These are phyloP conservation scores for Aaosphaeria pasadenensis DNA, from an alignment of 2,329 filamentous ascomycete genomes.

Conservation along the genomic window DNA sequence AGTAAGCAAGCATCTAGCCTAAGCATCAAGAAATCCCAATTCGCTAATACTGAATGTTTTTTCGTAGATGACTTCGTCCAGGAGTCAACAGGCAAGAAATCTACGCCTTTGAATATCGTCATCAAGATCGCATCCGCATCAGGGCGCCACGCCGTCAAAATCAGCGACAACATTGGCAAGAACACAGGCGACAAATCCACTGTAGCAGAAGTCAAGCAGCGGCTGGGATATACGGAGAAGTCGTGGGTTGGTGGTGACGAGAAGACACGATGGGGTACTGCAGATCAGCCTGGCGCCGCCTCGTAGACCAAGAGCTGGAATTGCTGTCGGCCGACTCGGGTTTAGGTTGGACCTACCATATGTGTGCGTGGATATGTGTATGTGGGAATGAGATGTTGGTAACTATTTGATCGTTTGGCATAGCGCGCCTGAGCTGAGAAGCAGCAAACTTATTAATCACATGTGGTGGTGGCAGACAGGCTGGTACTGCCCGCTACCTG, in stretches of 20 bases:
- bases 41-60: neutral
- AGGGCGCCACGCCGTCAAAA: constrained; percentile 83
- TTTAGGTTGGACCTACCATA: neutral
- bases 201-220: constrained; percentile 78
- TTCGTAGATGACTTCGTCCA: constrained; percentile 74
- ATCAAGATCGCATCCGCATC: constrained; percentile 90
- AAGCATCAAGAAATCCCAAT: too few relatives aligned
- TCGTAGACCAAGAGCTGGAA: constrained; percentile 2
- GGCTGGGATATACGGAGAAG: constrained; percentile 82
- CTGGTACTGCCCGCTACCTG: too few relatives aligned
- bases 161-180: constrained; percentile 84
- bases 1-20: constrained; percentile 46
- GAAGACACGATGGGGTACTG: constrained; percentile 71
- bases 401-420: too few relatives aligned
- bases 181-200: constrained; percentile 84
- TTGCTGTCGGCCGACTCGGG: neutral
- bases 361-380: too few relatives aligned
- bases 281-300: constrained; percentile 16
- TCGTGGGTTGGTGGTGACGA: constrained; percentile 83
- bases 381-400: too few relatives aligned
- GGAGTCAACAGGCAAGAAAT: constrained; percentile 72
- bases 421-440: too few relatives aligned
- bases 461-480: too few relatives aligned
- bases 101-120: constrained; percentile 90
- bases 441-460: too few relatives aligned